phyloP scores from a whole-genome alignment of 345 rosid species.

The Lagerstroemia speciosa region DNA sequence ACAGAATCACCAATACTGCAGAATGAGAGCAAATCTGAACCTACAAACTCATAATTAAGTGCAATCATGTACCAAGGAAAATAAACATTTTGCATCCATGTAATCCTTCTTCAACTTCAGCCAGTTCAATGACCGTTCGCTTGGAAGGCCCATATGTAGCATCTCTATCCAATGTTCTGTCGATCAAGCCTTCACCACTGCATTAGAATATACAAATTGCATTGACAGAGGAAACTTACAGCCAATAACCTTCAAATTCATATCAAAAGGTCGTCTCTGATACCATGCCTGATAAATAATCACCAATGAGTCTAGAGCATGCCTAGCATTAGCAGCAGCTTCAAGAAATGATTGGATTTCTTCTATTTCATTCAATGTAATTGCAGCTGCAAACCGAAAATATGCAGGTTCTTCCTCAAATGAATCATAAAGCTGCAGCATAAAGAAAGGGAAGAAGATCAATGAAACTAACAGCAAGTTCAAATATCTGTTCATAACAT shows the following conservation, averaged over 20 bases:
- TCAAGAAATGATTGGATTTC: slow-evolving; percentile 90
- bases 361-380: slow-evolving; percentile 75
- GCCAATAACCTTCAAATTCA: not conserved
- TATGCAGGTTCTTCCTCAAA: slow-evolving; percentile 75
- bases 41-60: not conserved
- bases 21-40: slow-evolving; percentile 7
- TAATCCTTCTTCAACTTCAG: slow-evolving; percentile 94
- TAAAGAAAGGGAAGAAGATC: slow-evolving; percentile 4
- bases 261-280: not conserved
- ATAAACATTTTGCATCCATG: slow-evolving; percentile 54
- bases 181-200: slow-evolving; percentile 95
- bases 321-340: slow-evolving; percentile 82
- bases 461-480: not conserved
- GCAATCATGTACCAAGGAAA: not conserved
- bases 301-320: not conserved
- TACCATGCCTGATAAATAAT: not conserved
- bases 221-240: not conserved
- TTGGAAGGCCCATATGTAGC: slow-evolving; percentile 98
- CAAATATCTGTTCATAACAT: not conserved
- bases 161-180: slow-evolving; percentile 78
- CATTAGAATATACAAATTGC: slow-evolving; percentile 14
- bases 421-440: slow-evolving; percentile 62
- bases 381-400: slow-evolving; percentile 81
- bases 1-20: slow-evolving; percentile 86
- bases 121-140: slow-evolving; percentile 86